These are phyloP conservation scores for Fusarium tjaetaba DNA, from an alignment of 2,329 filamentous ascomycete genomes.

Conservation along the genomic window DNA sequence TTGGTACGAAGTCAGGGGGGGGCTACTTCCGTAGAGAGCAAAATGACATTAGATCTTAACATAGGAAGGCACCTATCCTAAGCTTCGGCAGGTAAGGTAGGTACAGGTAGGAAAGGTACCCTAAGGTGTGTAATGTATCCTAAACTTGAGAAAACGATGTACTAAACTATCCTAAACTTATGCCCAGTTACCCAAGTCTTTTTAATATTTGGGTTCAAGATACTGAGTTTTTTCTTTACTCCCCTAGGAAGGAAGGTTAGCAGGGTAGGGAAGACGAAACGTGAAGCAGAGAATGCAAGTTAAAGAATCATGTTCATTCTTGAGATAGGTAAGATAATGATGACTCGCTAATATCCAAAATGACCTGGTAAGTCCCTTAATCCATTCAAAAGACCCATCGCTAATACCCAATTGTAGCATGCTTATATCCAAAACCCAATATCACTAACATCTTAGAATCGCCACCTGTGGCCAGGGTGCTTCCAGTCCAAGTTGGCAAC, in stretches of 20 bases:
- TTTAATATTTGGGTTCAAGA: no score
- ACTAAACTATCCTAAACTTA: neutral
- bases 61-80: no score
- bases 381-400: neutral
- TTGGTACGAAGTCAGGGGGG: no score
- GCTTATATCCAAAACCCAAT: neutral
- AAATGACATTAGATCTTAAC: no score
- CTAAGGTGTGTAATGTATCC: no score
- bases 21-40: no score
- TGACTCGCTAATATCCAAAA: constrained; percentile 15
- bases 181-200: neutral
- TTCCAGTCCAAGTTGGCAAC: constrained; percentile 73
- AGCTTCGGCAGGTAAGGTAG: no score
- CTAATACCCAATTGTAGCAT: constrained; percentile 6
- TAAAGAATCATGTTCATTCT: constrained; percentile 8
- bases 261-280: neutral
- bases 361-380: neutral
- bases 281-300: neutral
- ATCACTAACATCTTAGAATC: neutral
- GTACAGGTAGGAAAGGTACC: no score
- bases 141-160: no score
- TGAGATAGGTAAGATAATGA: neutral
- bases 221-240: no score
- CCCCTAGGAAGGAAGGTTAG: no score
- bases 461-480: constrained; percentile 74